Evolutionary conservation across 208 protist genomes (phyloP).

Genomic region (Histomonas meleagridis): DNA sequence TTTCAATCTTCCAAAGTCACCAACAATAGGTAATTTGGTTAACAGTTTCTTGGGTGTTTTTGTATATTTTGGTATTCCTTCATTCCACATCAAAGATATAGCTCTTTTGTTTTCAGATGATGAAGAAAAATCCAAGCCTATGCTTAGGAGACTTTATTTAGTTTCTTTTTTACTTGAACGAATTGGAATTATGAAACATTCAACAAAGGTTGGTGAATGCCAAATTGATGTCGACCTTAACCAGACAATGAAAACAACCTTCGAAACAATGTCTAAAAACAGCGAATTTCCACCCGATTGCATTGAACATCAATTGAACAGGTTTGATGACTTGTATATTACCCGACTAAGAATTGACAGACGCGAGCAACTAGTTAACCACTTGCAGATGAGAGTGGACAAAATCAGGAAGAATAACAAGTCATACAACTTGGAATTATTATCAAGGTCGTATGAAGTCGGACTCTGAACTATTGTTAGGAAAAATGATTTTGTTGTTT

Average conservation of each 20-base stretch:
- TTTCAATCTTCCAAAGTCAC: not conserved
- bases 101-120: not conserved
- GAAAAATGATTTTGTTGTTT: no score
- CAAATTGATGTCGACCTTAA: not conserved
- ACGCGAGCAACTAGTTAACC: no score
- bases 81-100: not conserved
- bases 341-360: no score
- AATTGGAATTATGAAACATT: not conserved
- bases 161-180: not conserved
- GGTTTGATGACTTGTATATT: not conserved
- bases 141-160: not conserved
- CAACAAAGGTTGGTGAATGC: not conserved
- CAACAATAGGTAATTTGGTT: not conserved
- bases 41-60: not conserved
- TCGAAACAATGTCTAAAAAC: not conserved
- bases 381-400: no score
- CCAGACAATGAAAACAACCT: not conserved
- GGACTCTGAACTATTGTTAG: no score
- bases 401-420: no score
- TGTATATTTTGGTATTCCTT: not conserved
- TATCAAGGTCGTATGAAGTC: no score
- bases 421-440: no score
- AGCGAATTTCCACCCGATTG: not conserved
- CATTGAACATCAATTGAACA: not conserved
- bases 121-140: no score